Percentiles rank a stretch among this genome's conserved stretches.
phyloP scores from a whole-genome alignment of 768 basidiomycete species.

The Lentinus tigrinus region DNA sequence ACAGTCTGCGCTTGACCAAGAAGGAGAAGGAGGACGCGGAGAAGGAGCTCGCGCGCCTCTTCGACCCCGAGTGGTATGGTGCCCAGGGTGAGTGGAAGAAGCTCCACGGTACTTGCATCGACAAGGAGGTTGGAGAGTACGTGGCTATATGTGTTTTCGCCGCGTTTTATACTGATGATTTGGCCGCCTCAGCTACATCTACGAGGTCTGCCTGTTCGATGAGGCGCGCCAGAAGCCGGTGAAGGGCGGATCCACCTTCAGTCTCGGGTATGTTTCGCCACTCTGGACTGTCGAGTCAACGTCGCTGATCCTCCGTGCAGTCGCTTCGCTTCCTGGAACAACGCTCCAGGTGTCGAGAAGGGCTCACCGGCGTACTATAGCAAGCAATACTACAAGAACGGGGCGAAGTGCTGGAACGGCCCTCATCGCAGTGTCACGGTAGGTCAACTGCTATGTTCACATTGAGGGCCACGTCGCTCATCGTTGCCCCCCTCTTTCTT shows the following conservation, averaged over 20 bases:
- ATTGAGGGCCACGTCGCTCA: neutral
- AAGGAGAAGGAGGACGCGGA: slow-evolving; percentile 54
- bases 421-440: slow-evolving; percentile 85
- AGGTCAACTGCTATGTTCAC: slow-evolving; percentile 10
- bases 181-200: slow-evolving; percentile 75
- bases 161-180: neutral
- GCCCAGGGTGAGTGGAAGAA: slow-evolving; percentile 94
- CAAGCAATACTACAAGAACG: slow-evolving; percentile 79
- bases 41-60: slow-evolving; percentile 64
- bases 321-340: slow-evolving; percentile 80
- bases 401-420: slow-evolving; percentile 95
- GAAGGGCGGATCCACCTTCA: slow-evolving; percentile 69
- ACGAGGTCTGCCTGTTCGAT: slow-evolving; percentile 90
- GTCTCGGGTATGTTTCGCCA: slow-evolving; percentile 69
- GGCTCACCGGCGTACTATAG: slow-evolving; percentile 77
- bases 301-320: slow-evolving; percentile 36
- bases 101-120: slow-evolving; percentile 77
- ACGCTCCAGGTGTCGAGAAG: slow-evolving; percentile 47
- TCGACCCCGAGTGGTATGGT: slow-evolving; percentile 66
- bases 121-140: slow-evolving; percentile 86
- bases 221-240: slow-evolving; percentile 87
- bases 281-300: neutral
- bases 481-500: neutral
- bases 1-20: slow-evolving; percentile 49
- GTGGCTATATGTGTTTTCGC: slow-evolving; percentile 33